phyloP scores from a whole-genome alignment of 805 yeast genomes.

The Lachancea lanzarotensis region DNA sequence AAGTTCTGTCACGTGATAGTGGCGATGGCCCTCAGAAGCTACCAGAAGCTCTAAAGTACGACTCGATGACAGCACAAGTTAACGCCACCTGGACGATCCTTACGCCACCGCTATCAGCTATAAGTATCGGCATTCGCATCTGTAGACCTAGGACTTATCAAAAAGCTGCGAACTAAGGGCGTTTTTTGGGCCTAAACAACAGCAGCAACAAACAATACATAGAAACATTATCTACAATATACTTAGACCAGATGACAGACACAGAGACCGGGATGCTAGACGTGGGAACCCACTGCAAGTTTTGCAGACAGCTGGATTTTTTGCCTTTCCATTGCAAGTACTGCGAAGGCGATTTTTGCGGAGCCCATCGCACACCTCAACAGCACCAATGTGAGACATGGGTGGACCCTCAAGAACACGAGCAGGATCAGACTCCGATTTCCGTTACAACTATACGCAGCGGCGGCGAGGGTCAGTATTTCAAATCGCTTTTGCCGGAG shows the following conservation, averaged over 20 bases:
- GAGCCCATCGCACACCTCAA: slow-evolving; percentile 24
- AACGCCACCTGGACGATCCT: background rate
- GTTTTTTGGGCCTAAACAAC: background rate
- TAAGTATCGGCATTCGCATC: background rate
- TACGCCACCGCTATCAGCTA: background rate
- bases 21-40: background rate
- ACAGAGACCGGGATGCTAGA: slow-evolving; percentile 31
- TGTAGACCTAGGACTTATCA: background rate
- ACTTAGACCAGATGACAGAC: slow-evolving; percentile 5
- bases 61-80: background rate
- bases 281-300: slow-evolving; percentile 32
- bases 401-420: slow-evolving; percentile 2
- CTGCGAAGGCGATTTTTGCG: slow-evolving; percentile 28
- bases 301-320: slow-evolving; percentile 29
- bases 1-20: too few relatives aligned
- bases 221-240: background rate
- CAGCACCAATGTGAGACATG: slow-evolving; percentile 24
- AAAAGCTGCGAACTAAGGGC: background rate
- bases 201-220: too few relatives aligned
- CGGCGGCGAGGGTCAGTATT: slow-evolving; percentile 17
- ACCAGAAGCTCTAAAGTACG: background rate
- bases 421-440: background rate
- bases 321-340: slow-evolving; percentile 29
- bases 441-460: background rate
- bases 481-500: slow-evolving; percentile 27